These are phyloP conservation scores for Begonia masoniana DNA, from an alignment of 306 rosid genomes.

Conservation along the genomic window DNA sequence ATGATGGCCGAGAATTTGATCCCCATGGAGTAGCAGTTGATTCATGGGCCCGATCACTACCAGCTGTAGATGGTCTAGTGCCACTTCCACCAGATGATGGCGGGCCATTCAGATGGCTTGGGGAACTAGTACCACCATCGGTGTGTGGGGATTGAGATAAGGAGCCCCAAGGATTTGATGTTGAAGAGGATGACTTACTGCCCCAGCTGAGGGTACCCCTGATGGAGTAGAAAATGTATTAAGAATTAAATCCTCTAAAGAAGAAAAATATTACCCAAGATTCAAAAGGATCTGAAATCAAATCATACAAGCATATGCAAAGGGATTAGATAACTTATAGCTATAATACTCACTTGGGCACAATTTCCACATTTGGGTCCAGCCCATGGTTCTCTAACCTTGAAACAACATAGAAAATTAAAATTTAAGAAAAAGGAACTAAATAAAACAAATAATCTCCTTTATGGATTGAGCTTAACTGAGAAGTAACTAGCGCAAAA, in stretches of 20 bases:
- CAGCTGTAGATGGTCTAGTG: constrained; percentile 86
- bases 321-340: constrained; percentile 1
- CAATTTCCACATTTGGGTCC: constrained; percentile 91
- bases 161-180: constrained; percentile 85
- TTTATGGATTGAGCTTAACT: not conserved
- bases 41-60: constrained; percentile 76
- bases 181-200: constrained; percentile 64
- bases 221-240: not conserved
- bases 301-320: not conserved
- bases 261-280: not conserved
- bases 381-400: constrained; percentile 95
- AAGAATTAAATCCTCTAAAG: not conserved
- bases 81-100: constrained; percentile 93
- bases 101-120: constrained; percentile 65
- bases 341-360: constrained; percentile 69
- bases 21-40: constrained; percentile 54
- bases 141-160: constrained; percentile 69
- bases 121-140: constrained; percentile 65
- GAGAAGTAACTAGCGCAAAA: not conserved
- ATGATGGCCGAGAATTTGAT: constrained; percentile 82
- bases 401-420: constrained; percentile 19
- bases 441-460: not conserved
- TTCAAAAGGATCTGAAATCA: not conserved
- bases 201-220: constrained; percentile 99
- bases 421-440: constrained; percentile 16